phyloP scores from a whole-genome alignment of 202 grass and related monocot genomes.

The Eragrostis tef region DNA sequence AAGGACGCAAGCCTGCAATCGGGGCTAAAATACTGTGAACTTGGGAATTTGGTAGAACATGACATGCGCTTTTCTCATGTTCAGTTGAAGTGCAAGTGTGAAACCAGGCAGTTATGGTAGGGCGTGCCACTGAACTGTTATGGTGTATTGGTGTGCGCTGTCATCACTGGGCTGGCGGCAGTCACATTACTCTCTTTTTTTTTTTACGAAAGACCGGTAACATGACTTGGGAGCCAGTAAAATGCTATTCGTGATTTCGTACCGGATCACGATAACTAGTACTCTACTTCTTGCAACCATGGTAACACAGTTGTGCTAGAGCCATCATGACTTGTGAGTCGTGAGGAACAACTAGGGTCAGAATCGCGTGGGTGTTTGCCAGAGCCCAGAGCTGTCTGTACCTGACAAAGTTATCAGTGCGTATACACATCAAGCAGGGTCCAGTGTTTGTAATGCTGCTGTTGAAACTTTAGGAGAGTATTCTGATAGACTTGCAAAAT shows the following conservation, averaged over 20 bases:
- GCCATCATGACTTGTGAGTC: background rate
- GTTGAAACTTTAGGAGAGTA: background rate
- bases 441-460: background rate
- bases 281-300: background rate
- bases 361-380: background rate
- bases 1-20: background rate
- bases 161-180: background rate
- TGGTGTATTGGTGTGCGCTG: background rate
- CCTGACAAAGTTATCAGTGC: conserved; percentile 2
- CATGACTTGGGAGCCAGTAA: too few relatives aligned
- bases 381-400: background rate
- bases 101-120: background rate
- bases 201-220: too few relatives aligned
- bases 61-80: background rate
- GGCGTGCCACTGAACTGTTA: background rate
- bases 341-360: background rate
- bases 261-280: background rate
- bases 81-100: background rate
- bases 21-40: background rate
- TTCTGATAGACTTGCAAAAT: background rate
- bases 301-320: background rate
- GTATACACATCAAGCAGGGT: conserved; percentile 3
- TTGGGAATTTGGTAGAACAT: background rate
- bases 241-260: background rate
- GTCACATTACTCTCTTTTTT: too few relatives aligned